Evolutionary conservation across 2,329 filamentous ascomycete genomes (phyloP).

Genomic region (Aspergillus melleus): DNA sequence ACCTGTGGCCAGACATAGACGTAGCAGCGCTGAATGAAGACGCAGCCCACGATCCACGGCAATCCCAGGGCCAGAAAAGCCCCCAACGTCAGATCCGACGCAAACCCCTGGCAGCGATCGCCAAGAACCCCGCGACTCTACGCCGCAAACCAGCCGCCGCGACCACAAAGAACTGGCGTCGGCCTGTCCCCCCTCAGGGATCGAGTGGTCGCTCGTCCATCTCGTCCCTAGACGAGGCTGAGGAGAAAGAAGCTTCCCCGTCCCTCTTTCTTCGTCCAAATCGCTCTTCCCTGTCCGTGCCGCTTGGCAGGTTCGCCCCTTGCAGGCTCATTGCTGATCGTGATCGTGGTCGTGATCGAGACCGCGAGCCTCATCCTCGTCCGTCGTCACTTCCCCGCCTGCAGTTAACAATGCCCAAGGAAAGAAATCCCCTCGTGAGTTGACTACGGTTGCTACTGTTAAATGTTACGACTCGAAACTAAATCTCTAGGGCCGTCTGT

Average conservation of each 20-base stretch:
- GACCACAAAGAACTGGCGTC: background rate
- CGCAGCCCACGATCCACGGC: too few relatives aligned
- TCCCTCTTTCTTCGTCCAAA: background rate
- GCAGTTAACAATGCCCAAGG: background rate
- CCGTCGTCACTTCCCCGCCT: background rate
- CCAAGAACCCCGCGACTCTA: background rate
- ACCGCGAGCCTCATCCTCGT: too few relatives aligned
- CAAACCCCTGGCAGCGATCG: background rate
- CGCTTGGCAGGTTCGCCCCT: background rate
- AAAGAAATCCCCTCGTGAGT: background rate
- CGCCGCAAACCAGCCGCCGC: background rate
- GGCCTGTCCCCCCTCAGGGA: too few relatives aligned
- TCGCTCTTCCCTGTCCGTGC: background rate
- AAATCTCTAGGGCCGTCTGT: background rate
- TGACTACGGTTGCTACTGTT: background rate
- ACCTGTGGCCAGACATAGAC: constrained; percentile 18
- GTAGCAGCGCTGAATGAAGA: constrained; percentile 6
- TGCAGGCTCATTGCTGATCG: background rate
- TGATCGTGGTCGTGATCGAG: background rate
- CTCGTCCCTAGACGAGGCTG: background rate
- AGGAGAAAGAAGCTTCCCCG: background rate
- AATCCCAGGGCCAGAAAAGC: background rate
- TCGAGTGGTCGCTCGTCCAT: background rate
- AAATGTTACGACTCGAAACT: background rate
- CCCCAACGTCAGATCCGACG: background rate